phyloP scores from a whole-genome alignment of 2,329 filamentous ascomycete genomes.

The Penicillium corylophilum region DNA sequence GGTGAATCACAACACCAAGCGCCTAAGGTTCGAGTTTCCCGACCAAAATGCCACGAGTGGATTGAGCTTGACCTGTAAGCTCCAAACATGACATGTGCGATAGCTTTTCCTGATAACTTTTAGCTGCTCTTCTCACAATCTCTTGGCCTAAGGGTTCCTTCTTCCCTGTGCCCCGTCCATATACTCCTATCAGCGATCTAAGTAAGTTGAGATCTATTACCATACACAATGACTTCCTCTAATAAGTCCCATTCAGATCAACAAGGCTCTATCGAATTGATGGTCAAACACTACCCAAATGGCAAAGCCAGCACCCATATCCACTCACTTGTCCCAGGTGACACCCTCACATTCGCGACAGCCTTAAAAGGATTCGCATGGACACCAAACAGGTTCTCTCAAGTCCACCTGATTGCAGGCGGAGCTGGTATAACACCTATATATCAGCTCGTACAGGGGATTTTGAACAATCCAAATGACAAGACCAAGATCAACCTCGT shows the following conservation, averaged over 20 bases:
- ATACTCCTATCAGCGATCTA: slow-evolving; percentile 61
- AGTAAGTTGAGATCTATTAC: slow-evolving; percentile 36
- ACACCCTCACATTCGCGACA: slow-evolving; percentile 58
- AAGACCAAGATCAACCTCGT: slow-evolving; percentile 63
- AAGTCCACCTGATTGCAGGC: slow-evolving; percentile 66
- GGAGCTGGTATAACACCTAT: slow-evolving; percentile 72
- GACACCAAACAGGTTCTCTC: slow-evolving; percentile 49
- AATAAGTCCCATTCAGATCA: slow-evolving; percentile 43
- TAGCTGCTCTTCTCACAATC: slow-evolving; percentile 60
- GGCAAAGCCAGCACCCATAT: slow-evolving; percentile 65
- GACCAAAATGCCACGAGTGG: slow-evolving; percentile 50
- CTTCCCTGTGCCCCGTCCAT: slow-evolving; percentile 63
- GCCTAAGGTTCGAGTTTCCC: slow-evolving; percentile 57
- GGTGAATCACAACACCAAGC: slow-evolving; percentile 58
- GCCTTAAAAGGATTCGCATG: slow-evolving; percentile 57
- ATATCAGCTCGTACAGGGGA: slow-evolving; percentile 63
- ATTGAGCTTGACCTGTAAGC: slow-evolving; percentile 51
- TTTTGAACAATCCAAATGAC: slow-evolving; percentile 62
- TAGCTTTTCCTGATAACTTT: not conserved
- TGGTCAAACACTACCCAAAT: slow-evolving; percentile 67
- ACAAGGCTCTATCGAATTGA: slow-evolving; percentile 60
- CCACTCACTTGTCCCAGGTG: slow-evolving; percentile 64
- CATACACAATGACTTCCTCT: not conserved
- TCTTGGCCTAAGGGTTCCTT: slow-evolving; percentile 58
- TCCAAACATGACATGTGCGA: not conserved